Conservation (phyloP, 2,329 filamentous ascomycete genomes). For the Incumbomyces delicatus region DNA sequence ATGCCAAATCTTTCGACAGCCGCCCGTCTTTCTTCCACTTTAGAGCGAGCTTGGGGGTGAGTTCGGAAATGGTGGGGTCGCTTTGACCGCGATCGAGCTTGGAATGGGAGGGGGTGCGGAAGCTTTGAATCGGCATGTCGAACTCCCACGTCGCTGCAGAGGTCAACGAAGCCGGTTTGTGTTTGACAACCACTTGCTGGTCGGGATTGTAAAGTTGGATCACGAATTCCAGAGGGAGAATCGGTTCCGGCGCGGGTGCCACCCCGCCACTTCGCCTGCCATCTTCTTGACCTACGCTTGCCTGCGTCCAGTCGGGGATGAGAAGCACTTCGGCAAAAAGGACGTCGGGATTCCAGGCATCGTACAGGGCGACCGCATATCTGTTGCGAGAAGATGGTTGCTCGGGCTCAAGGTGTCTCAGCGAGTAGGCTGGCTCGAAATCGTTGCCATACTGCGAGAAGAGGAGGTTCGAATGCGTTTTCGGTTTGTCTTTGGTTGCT, state of each 20-base stretch:
- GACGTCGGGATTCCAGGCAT: conserved; percentile 69
- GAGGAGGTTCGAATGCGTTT: conserved; percentile 31
- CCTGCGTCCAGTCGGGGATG: conserved; percentile 75
- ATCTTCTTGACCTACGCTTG: conserved; percentile 70
- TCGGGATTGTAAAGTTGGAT: conserved; percentile 92
- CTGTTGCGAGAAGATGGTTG: conserved; percentile 62
- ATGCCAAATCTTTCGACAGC: conserved; percentile 77
- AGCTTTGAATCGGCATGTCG: conserved; percentile 77
- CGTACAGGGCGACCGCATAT: conserved; percentile 78
- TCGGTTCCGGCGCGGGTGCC: conserved; percentile 56
- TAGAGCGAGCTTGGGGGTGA: conserved; percentile 68
- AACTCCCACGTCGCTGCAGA: conserved; percentile 80
- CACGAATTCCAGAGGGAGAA: conserved; percentile 68
- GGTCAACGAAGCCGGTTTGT: conserved; percentile 66
- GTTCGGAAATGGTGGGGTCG: conserved; percentile 46
- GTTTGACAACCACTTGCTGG: conserved; percentile 61
- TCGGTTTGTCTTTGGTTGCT: conserved; percentile 36
- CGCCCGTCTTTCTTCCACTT: conserved; percentile 84
- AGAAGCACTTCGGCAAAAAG: conserved; percentile 81
- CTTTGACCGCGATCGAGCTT: conserved; percentile 63
- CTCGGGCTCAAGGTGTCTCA: conserved; percentile 66
- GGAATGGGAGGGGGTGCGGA: conserved; percentile 68
- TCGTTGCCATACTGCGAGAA: conserved; percentile 67
- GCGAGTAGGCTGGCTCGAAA: conserved; percentile 66
- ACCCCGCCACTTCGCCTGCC: conserved; percentile 59